Evolutionary conservation across 306 rosid species (phyloP), one percentile per base, ranked within the genome.

Genomic region (Corylus heterophylla): DNA sequence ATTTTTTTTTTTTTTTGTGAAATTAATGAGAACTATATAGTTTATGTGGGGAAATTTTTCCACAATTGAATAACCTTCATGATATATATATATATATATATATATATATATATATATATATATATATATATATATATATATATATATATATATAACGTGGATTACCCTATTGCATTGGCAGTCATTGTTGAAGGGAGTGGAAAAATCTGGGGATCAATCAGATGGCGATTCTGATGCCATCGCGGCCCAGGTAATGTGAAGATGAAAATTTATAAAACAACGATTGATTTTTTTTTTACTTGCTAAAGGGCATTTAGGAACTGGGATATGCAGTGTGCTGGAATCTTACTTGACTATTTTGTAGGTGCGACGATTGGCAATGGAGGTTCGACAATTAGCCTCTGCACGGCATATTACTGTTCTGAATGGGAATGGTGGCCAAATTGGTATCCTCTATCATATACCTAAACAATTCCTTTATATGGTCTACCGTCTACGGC

Each of bases 291-390:
- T 39, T 39, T 39, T 4, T 39, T 39, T 39, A 39, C 44, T 39
- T 39, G 44, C 44, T 39, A 42, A 42, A 17, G 16, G 18, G 56
- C 27, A 54, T 48, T 42, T 35, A 1, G 72, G 49, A 74, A 74
- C 69, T 69, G 55, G 48, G 54, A 9, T 51, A 56, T 79, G 12
- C 22, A 11, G 31, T 51, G 25, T 79, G 16, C 29, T n/a, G 5
- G 42, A 66, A 58, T n/a, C 71, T 4, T 77, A 73, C 77, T 67
- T 67, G 51, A 54, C 48, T 75, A 73, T 82, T 16, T 68, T 74
- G 22, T 74, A 94, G 98, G 93, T 94, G 73, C 93, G 94, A 3
- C 91, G 94, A 31, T 70, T 96, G 80, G 92, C 96, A 3, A 81
- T 77, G 77, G 97, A 93, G 83, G 87, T 93, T 75, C 87, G 88